Evolutionary conservation across 164 flowering plant genomes (phyloP).

Genomic region (grape (Vitis vinifera)): DNA sequence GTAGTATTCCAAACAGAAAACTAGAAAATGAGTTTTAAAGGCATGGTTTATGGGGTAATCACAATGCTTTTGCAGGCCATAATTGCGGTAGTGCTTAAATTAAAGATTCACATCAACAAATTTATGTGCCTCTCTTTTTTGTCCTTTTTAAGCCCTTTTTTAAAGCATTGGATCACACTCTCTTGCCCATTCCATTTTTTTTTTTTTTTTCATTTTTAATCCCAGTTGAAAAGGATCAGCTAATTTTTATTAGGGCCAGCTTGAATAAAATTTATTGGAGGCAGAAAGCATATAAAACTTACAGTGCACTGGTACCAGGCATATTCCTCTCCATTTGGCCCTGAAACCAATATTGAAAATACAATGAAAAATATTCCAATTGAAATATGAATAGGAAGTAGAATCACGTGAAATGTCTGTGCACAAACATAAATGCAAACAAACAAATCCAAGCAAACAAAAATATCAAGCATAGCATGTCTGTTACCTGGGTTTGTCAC

Average conservation of each 20-base stretch:
- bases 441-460: constrained; percentile 6
- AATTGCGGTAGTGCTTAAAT: no score
- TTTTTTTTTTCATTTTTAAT: no score
- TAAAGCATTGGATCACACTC: no score
- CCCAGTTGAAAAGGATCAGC: no score
- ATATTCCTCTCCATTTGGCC: constrained; percentile 91
- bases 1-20: background rate
- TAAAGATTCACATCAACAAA: no score
- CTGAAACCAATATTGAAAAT: constrained; percentile 37
- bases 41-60: background rate
- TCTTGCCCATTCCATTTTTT: no score
- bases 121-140: no score
- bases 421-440: background rate
- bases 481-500: constrained; percentile 65
- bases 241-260: no score
- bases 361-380: background rate
- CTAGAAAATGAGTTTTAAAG: background rate
- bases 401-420: background rate
- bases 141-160: no score
- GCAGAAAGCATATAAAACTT: constrained; percentile 25
- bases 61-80: background rate
- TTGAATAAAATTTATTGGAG: background rate
- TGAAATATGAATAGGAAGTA: background rate
- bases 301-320: constrained; percentile 99
- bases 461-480: background rate